Percentiles rank a stretch among this genome's conserved stretches.
phyloP scores from a whole-genome alignment of 495 filamentous ascomycete genomes.

The Tuber melanosporum region DNA sequence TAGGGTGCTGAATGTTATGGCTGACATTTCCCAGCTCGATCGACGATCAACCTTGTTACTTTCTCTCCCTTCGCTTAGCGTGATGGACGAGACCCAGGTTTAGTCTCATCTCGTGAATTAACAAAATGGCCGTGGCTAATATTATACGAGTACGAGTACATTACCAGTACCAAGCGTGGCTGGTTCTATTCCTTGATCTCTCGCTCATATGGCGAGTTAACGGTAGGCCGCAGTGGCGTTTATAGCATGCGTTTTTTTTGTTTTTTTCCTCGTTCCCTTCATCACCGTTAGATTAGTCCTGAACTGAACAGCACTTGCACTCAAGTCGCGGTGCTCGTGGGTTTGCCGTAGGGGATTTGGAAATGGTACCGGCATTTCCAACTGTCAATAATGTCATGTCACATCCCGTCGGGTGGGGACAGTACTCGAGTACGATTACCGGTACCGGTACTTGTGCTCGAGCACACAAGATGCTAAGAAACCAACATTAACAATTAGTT shows the following conservation, averaged over 20 bases:
- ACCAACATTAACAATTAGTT: not conserved
- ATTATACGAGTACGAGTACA: no score
- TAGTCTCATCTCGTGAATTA: not conserved
- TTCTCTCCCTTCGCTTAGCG: not conserved
- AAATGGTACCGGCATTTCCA: not conserved
- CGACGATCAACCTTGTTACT: not conserved
- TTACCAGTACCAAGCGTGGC: not conserved
- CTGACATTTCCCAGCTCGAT: not conserved
- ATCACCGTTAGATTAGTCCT: not conserved
- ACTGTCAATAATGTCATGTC: not conserved
- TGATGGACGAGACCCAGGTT: not conserved
- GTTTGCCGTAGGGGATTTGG: not conserved
- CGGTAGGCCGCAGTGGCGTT: not conserved
- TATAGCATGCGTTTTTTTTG: not conserved
- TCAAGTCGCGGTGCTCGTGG: not conserved
- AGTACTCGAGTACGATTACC: not conserved
- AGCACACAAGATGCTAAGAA: not conserved
- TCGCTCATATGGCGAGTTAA: not conserved
- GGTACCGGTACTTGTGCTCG: not conserved
- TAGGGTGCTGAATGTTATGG: not conserved
- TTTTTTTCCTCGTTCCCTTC: not conserved
- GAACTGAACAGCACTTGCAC: not conserved
- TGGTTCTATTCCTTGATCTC: not conserved
- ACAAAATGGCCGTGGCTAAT: not conserved
- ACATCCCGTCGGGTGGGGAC: not conserved